Conservation (phyloP, 805 yeast genomes). For the Starmera caribaea region DNA sequence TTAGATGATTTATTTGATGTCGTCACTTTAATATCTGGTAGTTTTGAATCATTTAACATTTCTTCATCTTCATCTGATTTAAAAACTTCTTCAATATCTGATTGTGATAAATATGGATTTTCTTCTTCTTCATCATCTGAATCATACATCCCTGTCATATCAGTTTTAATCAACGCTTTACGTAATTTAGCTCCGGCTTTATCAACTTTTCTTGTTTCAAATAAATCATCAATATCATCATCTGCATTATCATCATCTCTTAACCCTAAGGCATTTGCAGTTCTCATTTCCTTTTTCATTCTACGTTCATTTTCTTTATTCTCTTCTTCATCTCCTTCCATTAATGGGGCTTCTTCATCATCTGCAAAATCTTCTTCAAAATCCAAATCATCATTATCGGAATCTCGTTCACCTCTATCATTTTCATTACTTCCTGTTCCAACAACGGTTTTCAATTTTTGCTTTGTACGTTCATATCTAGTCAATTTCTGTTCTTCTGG, state of each 20-base stretch:
- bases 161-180: slow-evolving; percentile 76
- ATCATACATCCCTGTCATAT: slow-evolving; percentile 63
- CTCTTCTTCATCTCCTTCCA: slow-evolving; percentile 94
- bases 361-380: slow-evolving; percentile 96
- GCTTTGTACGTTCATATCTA: slow-evolving; percentile 38
- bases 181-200: slow-evolving; percentile 84
- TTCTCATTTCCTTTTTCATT: slow-evolving; percentile 75
- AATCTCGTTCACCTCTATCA: slow-evolving; percentile 40
- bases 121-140: slow-evolving; percentile 82
- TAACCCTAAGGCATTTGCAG: slow-evolving; percentile 62
- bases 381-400: slow-evolving; percentile 88
- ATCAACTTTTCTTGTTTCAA: slow-evolving; percentile 71
- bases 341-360: slow-evolving; percentile 97
- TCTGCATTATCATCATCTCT: slow-evolving; percentile 49
- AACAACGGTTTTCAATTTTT: slow-evolving; percentile 40
- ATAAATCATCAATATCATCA: slow-evolving; percentile 65
- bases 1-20: slow-evolving; percentile 10
- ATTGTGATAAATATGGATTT: slow-evolving; percentile 73
- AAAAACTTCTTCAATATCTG: slow-evolving; percentile 39
- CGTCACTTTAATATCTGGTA: slow-evolving; percentile 12
- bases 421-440: slow-evolving; percentile 27
- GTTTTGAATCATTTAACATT: slow-evolving; percentile 25
- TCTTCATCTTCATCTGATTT: slow-evolving; percentile 36
- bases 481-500: slow-evolving; percentile 43
- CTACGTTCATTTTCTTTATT: slow-evolving; percentile 80